A percentile compares a stretch with the other conserved stretches of the same genome.
phyloP scores from a whole-genome alignment of 805 yeast genomes.

The Ogataea trehaloabstinens region DNA sequence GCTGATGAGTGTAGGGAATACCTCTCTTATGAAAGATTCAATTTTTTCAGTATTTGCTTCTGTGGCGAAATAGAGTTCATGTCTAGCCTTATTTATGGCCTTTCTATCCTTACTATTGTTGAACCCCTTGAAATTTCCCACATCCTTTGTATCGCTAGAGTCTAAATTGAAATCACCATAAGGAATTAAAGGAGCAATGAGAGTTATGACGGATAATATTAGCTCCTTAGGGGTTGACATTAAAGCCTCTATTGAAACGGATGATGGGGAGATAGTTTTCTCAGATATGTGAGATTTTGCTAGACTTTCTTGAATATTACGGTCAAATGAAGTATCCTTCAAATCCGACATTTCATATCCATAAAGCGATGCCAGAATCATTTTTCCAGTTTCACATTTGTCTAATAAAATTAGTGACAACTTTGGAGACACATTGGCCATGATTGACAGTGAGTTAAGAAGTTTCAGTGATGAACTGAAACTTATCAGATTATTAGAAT shows the following conservation, averaged over 20 bases:
- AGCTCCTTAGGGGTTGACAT: constrained; percentile 74
- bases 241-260: constrained; percentile 60
- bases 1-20: constrained; percentile 55
- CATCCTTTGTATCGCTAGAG: constrained; percentile 12
- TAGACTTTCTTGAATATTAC: neutral
- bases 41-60: constrained; percentile 16
- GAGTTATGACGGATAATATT: constrained; percentile 49
- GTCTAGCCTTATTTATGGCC: constrained; percentile 32
- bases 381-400: constrained; percentile 46
- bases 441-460: constrained; percentile 43
- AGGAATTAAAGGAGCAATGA: constrained; percentile 62
- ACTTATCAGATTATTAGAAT: constrained; percentile 24
- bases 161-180: constrained; percentile 17
- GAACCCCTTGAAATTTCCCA: constrained; percentile 32
- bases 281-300: neutral
- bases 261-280: neutral
- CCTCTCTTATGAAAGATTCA: constrained; percentile 39
- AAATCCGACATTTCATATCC: constrained; percentile 41
- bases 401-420: constrained; percentile 45
- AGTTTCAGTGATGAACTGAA: constrained; percentile 41
- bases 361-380: constrained; percentile 48
- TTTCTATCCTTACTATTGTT: constrained; percentile 22
- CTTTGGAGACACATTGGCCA: constrained; percentile 41
- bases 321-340: constrained; percentile 2
- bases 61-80: constrained; percentile 30